A percentile compares a stretch with the other conserved stretches of the same genome.
These are phyloP conservation scores for Apiospora sp. DNA, from an alignment of 2,329 filamentous ascomycete species.

Conservation along the genomic window DNA sequence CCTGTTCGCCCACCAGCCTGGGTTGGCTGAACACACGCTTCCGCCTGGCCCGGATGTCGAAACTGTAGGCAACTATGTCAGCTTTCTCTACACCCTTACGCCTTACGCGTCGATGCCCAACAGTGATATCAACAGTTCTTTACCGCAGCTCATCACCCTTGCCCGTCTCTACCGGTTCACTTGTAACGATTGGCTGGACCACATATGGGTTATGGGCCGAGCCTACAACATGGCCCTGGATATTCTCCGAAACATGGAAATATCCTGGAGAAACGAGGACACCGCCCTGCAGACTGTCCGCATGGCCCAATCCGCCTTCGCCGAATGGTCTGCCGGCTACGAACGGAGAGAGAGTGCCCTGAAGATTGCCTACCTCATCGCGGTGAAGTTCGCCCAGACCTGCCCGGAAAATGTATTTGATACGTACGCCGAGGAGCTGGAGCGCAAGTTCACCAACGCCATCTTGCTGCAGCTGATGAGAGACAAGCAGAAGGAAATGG, in stretches of 20 bases:
- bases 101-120: no score
- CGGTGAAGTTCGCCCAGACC: not conserved
- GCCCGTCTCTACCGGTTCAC: not conserved
- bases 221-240: not conserved
- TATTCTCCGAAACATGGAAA: not conserved
- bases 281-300: not conserved
- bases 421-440: not conserved
- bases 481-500: not conserved
- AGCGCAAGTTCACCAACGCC: not conserved
- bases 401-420: not conserved
- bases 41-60: not conserved
- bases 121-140: not conserved
- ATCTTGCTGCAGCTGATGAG: not conserved
- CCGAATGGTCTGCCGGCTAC: not conserved
- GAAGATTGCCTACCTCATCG: not conserved
- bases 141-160: not conserved
- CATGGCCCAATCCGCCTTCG: not conserved
- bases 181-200: not conserved
- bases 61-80: not conserved
- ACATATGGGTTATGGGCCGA: not conserved
- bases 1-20: not conserved
- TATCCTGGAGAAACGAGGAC: not conserved
- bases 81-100: not conserved
- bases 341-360: not conserved
- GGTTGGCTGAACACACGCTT: not conserved